These are phyloP conservation scores for Cordyceps sp. DNA, from an alignment of 2,329 filamentous ascomycete species.

Conservation along the genomic window DNA sequence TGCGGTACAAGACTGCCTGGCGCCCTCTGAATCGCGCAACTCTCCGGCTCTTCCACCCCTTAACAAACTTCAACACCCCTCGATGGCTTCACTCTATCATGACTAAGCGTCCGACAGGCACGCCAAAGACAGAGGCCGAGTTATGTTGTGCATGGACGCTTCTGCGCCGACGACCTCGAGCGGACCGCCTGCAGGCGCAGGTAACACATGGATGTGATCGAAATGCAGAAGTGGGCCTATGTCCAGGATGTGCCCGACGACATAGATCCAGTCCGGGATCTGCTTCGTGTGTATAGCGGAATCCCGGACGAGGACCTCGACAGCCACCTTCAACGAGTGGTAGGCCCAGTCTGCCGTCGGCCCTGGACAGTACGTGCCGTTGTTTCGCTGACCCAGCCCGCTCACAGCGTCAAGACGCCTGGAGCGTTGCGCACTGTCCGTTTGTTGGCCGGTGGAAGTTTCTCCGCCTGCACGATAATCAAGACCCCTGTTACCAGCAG, in stretches of 20 bases:
- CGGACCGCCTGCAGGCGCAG: constrained; percentile 1
- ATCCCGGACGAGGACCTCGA: constrained; percentile 18
- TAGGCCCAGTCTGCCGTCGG: constrained; percentile 7
- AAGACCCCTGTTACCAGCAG: constrained; percentile 24
- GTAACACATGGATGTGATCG: constrained; percentile 16
- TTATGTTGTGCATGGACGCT: neutral
- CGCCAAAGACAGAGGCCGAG: too few species aligned
- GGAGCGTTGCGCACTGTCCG: constrained; percentile 25
- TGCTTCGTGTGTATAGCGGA: constrained; percentile 21
- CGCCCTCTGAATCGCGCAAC: too few species aligned
- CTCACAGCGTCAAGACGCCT: constrained; percentile 26
- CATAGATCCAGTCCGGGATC: constrained; percentile 16
- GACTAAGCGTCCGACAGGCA: neutral
- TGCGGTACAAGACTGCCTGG: too few species aligned
- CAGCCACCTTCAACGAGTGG: constrained; percentile 17
- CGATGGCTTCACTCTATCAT: neutral
- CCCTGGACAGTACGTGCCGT: too few species aligned
- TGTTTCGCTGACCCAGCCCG: neutral
- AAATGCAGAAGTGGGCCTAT: constrained; percentile 19
- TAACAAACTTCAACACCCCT: neutral
- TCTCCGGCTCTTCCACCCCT: neutral
- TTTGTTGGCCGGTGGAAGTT: constrained; percentile 34
- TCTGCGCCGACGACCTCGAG: neutral
- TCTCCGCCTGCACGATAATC: constrained; percentile 21
- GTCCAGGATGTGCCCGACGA: constrained; percentile 19